Conservation (phyloP, 768 basidiomycete genomes). For the Boletus subcaerulescens region DNA sequence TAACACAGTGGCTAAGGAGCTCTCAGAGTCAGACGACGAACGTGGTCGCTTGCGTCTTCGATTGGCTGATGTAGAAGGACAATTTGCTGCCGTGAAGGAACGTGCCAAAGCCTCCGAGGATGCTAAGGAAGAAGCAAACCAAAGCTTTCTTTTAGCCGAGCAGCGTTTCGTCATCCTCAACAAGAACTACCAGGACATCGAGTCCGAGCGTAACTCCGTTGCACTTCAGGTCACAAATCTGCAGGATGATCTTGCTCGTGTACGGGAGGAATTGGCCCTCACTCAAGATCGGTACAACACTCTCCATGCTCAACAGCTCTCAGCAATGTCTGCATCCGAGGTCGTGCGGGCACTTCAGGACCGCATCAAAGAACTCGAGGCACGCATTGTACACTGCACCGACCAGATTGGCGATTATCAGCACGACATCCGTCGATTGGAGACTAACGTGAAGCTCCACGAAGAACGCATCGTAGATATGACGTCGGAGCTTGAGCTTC, state of each 20-base stretch:
- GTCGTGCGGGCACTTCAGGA: constrained; percentile 53
- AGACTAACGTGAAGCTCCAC: constrained; percentile 69
- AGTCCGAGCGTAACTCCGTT: constrained; percentile 66
- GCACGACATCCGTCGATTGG: constrained; percentile 73
- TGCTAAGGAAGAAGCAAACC: constrained; percentile 37
- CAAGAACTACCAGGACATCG: constrained; percentile 50
- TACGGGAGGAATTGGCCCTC: constrained; percentile 51
- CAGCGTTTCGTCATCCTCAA: constrained; percentile 44
- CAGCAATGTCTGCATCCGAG: constrained; percentile 56
- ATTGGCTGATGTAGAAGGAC: constrained; percentile 35
- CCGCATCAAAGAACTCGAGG: constrained; percentile 69
- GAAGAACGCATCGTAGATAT: constrained; percentile 74
- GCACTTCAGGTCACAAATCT: constrained; percentile 62
- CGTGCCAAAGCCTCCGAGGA: constrained; percentile 33
- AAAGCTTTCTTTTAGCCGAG: constrained; percentile 29
- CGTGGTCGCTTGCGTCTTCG: constrained; percentile 24
- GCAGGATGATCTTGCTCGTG: constrained; percentile 51
- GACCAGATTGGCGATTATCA: constrained; percentile 78
- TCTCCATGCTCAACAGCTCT: constrained; percentile 66
- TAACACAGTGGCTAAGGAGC: constrained; percentile 29
- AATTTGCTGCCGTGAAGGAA: constrained; percentile 31
- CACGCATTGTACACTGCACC: constrained; percentile 59
- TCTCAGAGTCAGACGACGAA: constrained; percentile 34
- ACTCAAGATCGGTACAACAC: constrained; percentile 59
- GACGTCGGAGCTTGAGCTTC: constrained; percentile 64